These are phyloP conservation scores for Lentinula detonsa DNA, from an alignment of 768 basidiomycete species.

Conservation along the genomic window DNA sequence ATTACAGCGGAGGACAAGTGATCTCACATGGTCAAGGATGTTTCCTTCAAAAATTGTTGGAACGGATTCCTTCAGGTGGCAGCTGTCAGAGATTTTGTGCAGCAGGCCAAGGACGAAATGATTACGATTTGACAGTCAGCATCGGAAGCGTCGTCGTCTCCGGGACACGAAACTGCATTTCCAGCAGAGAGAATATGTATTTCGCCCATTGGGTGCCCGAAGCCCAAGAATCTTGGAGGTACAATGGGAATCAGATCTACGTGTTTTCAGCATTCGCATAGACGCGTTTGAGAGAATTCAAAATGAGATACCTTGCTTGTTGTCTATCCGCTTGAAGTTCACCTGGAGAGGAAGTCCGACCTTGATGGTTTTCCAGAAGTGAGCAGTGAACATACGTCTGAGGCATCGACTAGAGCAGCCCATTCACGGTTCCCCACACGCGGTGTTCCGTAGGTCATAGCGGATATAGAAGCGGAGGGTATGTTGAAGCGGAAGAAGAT, in stretches of 20 bases:
- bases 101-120: background rate
- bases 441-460: conserved; percentile 3
- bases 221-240: conserved; percentile 16
- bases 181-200: conserved; percentile 24
- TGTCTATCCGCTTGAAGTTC: conserved; percentile 35
- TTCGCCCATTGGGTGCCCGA: conserved; percentile 21
- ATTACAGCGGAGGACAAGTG: background rate
- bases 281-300: conserved; percentile 6
- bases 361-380: conserved; percentile 32
- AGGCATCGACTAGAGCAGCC: background rate
- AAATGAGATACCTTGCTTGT: conserved; percentile 5
- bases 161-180: conserved; percentile 35
- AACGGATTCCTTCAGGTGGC: conserved; percentile 16
- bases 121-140: conserved; percentile 33
- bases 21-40: conserved; percentile 25
- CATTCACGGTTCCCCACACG: background rate
- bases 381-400: background rate
- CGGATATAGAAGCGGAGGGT: conserved; percentile 13
- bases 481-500: conserved; percentile 25
- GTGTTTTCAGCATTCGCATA: background rate
- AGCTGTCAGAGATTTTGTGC: background rate
- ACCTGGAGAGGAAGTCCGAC: conserved; percentile 33
- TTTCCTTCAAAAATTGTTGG: conserved; percentile 27
- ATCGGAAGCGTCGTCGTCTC: conserved; percentile 41
- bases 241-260: conserved; percentile 23